Evolutionary conservation across 2,329 filamentous ascomycete species (phyloP), one percentile per base, ranked within the genome.

Genomic region (Colletotrichum sp.): DNA sequence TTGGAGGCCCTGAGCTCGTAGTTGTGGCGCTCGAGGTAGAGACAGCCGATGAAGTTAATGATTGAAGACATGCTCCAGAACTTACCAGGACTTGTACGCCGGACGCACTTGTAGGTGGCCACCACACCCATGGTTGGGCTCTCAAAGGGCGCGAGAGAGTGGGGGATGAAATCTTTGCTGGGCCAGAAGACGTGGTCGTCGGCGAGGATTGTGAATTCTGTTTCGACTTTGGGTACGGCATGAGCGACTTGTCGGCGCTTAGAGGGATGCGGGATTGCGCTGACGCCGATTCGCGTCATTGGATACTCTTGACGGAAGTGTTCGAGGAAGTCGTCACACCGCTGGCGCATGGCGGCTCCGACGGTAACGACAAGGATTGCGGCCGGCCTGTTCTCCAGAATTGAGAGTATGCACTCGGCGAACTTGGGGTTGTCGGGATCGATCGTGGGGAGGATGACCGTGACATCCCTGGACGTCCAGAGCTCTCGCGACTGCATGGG

Each of bases 11-110:
- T 86, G 68, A 91, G 89, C 79, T 93, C 92, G 80, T 90, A 93
- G 79, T 92, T 93, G 81, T 92, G 90, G 0, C 91, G 89, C 78
- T 90, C 87, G 1, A 93, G 87, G 79, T 93, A 93, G n/a, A 87
- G 81, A 34, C 88, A 88, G 0, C 89, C 91, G 21, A 93, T 84
- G 79, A 92, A 87, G 81, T 93, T 92, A 81, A 86, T 87, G 68
- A 88, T 82, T 0, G 82, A 83, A 1, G 43, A 34, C 70, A 82
- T 82, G 6, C 70, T 71, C 80, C 80, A 83, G 43, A 52, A 52
- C 2, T 81, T 34, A 6, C 81, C 80, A 0, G 78, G 77, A 0
- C 71, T 69, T 8, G 84, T 83, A 3, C 89, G 86, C 7, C 84
- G 82, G 8, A 91, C 90, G 0, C 85, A 85, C 82, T 93, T 92